Evolutionary conservation across 495 filamentous ascomycete genomes (phyloP), one percentile per base, ranked within the genome.

Genomic region (Talaromyces wortmannii): DNA sequence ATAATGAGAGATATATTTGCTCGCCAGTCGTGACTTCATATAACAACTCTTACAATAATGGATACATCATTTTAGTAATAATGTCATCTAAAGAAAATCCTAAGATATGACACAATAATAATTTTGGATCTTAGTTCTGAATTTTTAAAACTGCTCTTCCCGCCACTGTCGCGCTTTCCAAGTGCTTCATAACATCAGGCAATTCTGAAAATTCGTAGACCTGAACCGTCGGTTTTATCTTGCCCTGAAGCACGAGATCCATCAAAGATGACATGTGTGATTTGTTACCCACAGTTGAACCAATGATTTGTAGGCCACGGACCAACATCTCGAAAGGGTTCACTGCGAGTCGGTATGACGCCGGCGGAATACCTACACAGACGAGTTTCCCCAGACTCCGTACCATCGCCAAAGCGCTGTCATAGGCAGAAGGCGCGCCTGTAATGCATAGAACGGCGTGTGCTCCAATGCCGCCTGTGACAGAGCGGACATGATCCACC

Each of bases 291-390:
- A 59, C 57, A 3, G 46, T 48, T 31, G 11, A 42, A 2, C 6
- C 15, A 32, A 16, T 36, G 12, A 10, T 44, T 12, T 3, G 32
- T 61, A 32, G 48, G 65, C 71, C 68, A 53, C 68, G 70, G 8
- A 72, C 65, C 55, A 75, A 70, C 71, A 77, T 71, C 36, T 75
- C 74, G 45, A 77, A 68, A 30, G 74, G 74, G 4, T 69, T 70
- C 11, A 67, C 68, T 7, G 72, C 71, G 11, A 73, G 46, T 11
- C 53, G 58, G 50, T 75, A 75, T 8, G 69, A 65, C 5, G 61
- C 52, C 58, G 60, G 68, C 5, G 73, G 73, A 17, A 76, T 73
- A 17, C 74, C 74, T 4, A 76, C 72, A 45, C 74, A 77, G 12
- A 76, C 74, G 8, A 75, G 59, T 2, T 68, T 72, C 4, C 71